Percentiles rank a stretch among this genome's conserved stretches.
Conservation (phyloP, 2,329 filamentous ascomycete species). For the Beauveria scarabaeidicola region DNA sequence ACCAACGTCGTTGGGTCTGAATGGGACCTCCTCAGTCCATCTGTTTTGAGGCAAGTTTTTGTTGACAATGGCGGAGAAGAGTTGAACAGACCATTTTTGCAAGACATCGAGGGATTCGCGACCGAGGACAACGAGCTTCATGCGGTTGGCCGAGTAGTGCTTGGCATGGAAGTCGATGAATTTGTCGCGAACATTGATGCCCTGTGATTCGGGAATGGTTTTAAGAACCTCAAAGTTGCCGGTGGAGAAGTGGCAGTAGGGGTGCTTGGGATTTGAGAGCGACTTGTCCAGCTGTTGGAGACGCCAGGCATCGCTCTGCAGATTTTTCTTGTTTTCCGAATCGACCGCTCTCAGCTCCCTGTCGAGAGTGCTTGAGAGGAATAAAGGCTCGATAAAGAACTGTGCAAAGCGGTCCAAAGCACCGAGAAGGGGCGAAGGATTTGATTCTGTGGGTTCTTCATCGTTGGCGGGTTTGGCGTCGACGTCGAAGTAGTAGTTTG, state of each 20-base stretch:
- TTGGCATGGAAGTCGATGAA: slow-evolving; percentile 88
- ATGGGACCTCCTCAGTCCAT: slow-evolving; percentile 45
- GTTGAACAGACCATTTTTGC: slow-evolving; percentile 73
- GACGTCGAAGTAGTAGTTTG: slow-evolving; percentile 97
- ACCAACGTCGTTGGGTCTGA: slow-evolving; percentile 40
- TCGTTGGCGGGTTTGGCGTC: slow-evolving; percentile 66
- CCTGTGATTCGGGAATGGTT: slow-evolving; percentile 67
- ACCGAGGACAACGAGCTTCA: slow-evolving; percentile 85
- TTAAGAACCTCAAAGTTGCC: slow-evolving; percentile 82
- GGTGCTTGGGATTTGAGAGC: slow-evolving; percentile 78
- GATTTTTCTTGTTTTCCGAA: slow-evolving; percentile 95
- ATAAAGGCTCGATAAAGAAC: slow-evolving; percentile 85
- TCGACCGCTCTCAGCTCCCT: slow-evolving; percentile 83
- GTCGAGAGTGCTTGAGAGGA: slow-evolving; percentile 75
- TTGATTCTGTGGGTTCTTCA: slow-evolving; percentile 44
- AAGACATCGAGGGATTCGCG: slow-evolving; percentile 73
- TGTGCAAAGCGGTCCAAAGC: slow-evolving; percentile 87
- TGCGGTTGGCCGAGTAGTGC: slow-evolving; percentile 86
- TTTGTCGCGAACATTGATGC: slow-evolving; percentile 78
- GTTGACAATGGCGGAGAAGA: slow-evolving; percentile 75
- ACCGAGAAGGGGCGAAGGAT: slow-evolving; percentile 59
- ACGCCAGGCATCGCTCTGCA: slow-evolving; percentile 84
- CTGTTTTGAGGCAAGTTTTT: slow-evolving; percentile 61
- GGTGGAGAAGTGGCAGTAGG: slow-evolving; percentile 85
- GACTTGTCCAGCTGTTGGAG: slow-evolving; percentile 82